A percentile compares a stretch with the other conserved stretches of the same genome.
Conservation (phyloP, 495 filamentous ascomycete species). For the Friedmanniomyces simplex region DNA sequence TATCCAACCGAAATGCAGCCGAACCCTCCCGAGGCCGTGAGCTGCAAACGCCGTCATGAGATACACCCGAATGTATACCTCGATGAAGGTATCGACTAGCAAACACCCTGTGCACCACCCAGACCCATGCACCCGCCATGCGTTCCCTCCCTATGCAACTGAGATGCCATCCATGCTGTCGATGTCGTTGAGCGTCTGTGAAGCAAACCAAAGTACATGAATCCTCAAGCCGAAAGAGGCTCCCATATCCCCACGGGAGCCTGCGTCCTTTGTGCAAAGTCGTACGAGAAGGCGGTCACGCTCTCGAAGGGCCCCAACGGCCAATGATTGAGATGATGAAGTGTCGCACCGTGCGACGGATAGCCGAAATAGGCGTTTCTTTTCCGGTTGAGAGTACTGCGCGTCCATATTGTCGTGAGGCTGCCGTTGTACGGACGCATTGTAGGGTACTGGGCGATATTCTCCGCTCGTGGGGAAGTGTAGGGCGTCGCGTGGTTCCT, state of each 20-base stretch:
- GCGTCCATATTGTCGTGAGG: background rate
- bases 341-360: background rate
- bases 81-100: background rate
- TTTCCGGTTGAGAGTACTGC: background rate
- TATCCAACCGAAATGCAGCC: no score
- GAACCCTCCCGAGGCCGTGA: no score
- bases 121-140: background rate
- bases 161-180: background rate
- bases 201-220: conserved; percentile 1
- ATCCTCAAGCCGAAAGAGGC: conserved; percentile 1
- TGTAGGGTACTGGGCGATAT: background rate
- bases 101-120: background rate
- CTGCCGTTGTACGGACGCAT: background rate
- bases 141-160: background rate
- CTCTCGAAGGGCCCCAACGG: background rate
- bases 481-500: background rate
- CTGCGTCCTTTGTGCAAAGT: background rate
- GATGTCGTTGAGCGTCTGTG: background rate
- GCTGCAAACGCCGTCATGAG: no score
- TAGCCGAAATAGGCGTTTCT: background rate
- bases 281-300: conserved; percentile 3
- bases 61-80: no score
- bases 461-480: background rate
- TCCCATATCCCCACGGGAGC: background rate
- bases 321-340: background rate